Base-by-base conservation (phyloP, 1,284 basidiomycete genomes). In the Crepidotus sp. region DNA sequence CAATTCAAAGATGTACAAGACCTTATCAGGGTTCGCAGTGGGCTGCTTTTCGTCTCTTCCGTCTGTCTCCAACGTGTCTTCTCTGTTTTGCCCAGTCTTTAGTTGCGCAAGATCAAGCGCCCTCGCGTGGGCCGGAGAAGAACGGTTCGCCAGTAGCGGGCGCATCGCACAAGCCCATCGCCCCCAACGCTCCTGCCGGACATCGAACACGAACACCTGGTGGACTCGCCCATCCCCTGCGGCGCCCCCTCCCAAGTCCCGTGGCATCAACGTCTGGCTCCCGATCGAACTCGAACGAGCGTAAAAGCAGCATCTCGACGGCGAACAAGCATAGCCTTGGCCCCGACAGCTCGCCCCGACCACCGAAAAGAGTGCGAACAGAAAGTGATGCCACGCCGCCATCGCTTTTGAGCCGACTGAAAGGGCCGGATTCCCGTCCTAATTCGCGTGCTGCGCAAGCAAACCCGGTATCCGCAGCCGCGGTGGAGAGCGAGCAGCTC, bases 21-120 rank as follows among this genome's bases (percentile, higher is more conserved):
- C 53, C 66, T 77, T 45, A 74, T 76, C 49, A 80, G 72, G 77
- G 79, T 82, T 78, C 73, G 80, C 75, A 71, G 59, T 67, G 69
- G 69, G 62, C 70, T 61, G 58, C 65, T 67, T 67, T 65, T 66
- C 58, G 48, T 66, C 59, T 63, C 55, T 58, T 64, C 45, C 56
- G 56, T 61, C 64, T 66, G 59, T 68, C 55, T 62, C 68, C 65
- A 65, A 73, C 68, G 40, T 62, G 60, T 66, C 64, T 67, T 68
- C 60, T 69, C 61, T 63, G 46, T 38, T 69, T 74, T 73, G 62
- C 65, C 61, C 69, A 80, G 77, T 65, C 67, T 42, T 58, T 79
- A 51, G 50, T 55, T 43, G 55, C 60, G 17, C 51, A 50, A 43
- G 30, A 55, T 49, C 55, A 52, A 46, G 53, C 48, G 50, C 44